Evolutionary conservation across 306 rosid species (phyloP), one percentile per base, ranked within the genome.

Genomic region (Glycine soja): DNA sequence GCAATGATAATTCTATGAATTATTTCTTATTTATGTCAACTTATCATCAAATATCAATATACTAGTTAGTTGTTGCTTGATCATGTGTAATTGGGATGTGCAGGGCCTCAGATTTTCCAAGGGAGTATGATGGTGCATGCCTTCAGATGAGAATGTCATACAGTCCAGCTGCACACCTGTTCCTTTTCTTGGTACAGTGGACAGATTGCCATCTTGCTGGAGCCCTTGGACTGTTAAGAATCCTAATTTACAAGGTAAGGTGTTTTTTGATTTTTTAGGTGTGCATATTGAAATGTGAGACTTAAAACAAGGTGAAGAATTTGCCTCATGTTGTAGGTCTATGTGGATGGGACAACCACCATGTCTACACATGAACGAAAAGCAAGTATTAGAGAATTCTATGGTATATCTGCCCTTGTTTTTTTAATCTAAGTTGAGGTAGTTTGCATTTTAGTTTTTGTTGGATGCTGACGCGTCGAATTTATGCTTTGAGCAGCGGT

Each of bases 281-380:
- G 40, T 80, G 56, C 18, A 61, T 59, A 56, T 84, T 84, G 46
- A 58, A 77, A 62, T 72, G 65, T 47, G 47, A 68, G 84, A 77
- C 75, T 71, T 76, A 24, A 75, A 70, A 61, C 83, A 83, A 59
- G 51, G 57, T 74, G 74, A 72, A 50, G 68, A 81, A 52, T 73
- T 82, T 83, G 59, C 52, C 61, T 59, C 82, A 71, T 83, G 75
- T 16, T 74, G 75, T 86, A 95, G 99, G 99, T 95, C 13, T 93
- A 93, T 72, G 97, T 91, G 89, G 99, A 95, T 87, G 99, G 99
- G 68, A 89, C 99, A 62, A 95, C 97, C 81, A 95, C 99, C 87
- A 93, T 95, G 99, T 88, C 96, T 81, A 95, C 97, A 30, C 95
- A 93, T 80, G 99, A 95, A 87, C 88, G 96, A 75, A 95, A 89